These are phyloP conservation scores for Dactylonectria estremocensis DNA, from an alignment of 2,329 filamentous ascomycete species.

Conservation along the genomic window DNA sequence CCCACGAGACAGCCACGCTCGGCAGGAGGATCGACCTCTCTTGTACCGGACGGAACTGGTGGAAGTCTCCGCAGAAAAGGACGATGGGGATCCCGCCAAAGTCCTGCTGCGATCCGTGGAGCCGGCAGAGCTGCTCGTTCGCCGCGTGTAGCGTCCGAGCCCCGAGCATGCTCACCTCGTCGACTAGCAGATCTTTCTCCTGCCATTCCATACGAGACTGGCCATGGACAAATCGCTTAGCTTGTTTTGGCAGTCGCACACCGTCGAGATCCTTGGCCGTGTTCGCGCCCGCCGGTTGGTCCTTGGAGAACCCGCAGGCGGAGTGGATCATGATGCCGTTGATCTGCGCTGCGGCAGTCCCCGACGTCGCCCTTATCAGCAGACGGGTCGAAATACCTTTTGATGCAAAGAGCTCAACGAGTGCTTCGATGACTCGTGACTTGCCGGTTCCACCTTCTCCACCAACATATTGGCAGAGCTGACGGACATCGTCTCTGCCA, in stretches of 20 bases:
- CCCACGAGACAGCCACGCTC: constrained; percentile 3
- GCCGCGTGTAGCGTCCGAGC: no score
- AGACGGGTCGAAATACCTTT: constrained; percentile 13
- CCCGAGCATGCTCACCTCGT: not conserved
- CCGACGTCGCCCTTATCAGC: constrained; percentile 26
- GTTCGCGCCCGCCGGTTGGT: not conserved
- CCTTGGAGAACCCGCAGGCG: not conserved
- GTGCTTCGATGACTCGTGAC: constrained; percentile 25
- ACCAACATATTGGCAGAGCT: constrained; percentile 32
- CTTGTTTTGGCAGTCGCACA: no score
- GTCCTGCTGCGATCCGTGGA: constrained; percentile 1
- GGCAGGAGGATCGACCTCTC: not conserved
- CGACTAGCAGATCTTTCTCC: not conserved
- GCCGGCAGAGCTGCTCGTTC: no score
- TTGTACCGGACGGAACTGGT: constrained; percentile 15
- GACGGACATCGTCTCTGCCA: not conserved
- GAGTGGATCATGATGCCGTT: not conserved
- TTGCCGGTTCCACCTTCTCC: constrained; percentile 33
- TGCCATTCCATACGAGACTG: not conserved
- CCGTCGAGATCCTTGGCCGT: not conserved
- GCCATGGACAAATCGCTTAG: not conserved
- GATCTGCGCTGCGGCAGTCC: not conserved
- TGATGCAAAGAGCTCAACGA: constrained; percentile 17
- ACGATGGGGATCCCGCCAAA: constrained; percentile 22
- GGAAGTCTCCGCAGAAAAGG: constrained; percentile 25